phyloP scores from a whole-genome alignment of 2,329 filamentous ascomycete species.

The Trichoderma citrinoviride region DNA sequence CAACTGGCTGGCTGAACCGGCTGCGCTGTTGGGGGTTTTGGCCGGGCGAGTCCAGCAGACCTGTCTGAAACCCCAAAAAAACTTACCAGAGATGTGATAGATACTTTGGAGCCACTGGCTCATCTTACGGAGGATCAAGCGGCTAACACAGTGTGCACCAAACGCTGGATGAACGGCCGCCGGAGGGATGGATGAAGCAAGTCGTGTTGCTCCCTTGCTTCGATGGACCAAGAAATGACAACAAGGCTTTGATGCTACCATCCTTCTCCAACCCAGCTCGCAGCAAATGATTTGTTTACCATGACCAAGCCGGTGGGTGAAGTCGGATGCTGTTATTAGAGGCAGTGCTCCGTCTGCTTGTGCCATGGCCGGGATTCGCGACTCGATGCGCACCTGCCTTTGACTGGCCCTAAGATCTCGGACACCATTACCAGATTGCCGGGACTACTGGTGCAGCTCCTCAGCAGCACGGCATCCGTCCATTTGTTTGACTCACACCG shows the following conservation, averaged over 20 bases:
- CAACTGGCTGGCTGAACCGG: not conserved
- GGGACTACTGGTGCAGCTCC: constrained; percentile 22
- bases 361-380: not conserved
- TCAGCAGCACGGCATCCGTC: constrained; percentile 15
- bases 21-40: not conserved
- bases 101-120: constrained; percentile 1
- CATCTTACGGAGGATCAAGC: not conserved
- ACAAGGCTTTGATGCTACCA: not conserved
- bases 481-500: constrained; percentile 13
- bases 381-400: not conserved
- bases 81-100: not conserved
- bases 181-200: not conserved
- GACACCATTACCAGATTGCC: constrained; percentile 24
- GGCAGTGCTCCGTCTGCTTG: not conserved
- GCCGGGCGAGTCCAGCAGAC: not conserved
- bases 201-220: constrained; percentile 8
- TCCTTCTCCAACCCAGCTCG: not conserved
- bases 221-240: not conserved
- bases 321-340: not conserved
- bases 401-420: constrained; percentile 12
- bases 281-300: not conserved
- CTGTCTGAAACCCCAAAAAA: constrained; percentile 5
- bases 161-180: too few relatives aligned
- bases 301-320: too few relatives aligned
- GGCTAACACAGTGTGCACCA: not conserved